Evolutionary conservation across 306 rosid species (phyloP).

Genomic region (Lithocarpus polystachyus): DNA sequence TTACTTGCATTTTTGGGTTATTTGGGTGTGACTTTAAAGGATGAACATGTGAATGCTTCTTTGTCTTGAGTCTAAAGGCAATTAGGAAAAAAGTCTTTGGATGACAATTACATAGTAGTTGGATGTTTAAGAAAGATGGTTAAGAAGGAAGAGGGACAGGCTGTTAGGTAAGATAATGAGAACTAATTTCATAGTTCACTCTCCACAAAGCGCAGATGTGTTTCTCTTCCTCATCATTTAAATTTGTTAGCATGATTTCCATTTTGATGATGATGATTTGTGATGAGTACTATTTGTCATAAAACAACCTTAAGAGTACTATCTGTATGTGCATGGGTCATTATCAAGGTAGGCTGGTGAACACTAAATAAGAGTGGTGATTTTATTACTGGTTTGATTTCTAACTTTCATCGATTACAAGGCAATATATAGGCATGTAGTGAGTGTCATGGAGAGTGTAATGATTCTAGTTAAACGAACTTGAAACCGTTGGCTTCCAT

Average conservation of each 20-base stretch:
- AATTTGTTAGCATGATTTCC: background rate
- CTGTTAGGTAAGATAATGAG: background rate
- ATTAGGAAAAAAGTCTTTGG: slow-evolving; percentile 5
- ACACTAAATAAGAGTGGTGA: background rate
- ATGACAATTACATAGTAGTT: slow-evolving; percentile 11
- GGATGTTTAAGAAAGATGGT: slow-evolving; percentile 12
- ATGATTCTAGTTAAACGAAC: background rate
- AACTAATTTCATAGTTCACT: background rate
- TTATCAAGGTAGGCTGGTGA: slow-evolving; percentile 13
- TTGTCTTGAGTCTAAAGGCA: slow-evolving; percentile 24
- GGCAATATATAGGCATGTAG: background rate
- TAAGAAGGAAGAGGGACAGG: background rate
- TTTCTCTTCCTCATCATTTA: background rate
- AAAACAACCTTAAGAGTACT: background rate
- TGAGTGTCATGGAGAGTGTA: background rate
- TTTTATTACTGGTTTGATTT: background rate
- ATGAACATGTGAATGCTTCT: slow-evolving; percentile 15
- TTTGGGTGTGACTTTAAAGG: slow-evolving; percentile 22
- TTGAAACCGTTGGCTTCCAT: background rate
- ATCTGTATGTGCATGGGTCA: slow-evolving; percentile 1
- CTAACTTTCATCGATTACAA: background rate
- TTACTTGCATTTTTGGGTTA: slow-evolving; percentile 14
- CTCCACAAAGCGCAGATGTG: background rate
- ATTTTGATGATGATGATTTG: slow-evolving; percentile 17
- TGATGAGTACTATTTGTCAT: background rate